Evolutionary conservation across 2,329 filamentous ascomycete genomes (phyloP).

Genomic region (Seiridium unicorne): DNA sequence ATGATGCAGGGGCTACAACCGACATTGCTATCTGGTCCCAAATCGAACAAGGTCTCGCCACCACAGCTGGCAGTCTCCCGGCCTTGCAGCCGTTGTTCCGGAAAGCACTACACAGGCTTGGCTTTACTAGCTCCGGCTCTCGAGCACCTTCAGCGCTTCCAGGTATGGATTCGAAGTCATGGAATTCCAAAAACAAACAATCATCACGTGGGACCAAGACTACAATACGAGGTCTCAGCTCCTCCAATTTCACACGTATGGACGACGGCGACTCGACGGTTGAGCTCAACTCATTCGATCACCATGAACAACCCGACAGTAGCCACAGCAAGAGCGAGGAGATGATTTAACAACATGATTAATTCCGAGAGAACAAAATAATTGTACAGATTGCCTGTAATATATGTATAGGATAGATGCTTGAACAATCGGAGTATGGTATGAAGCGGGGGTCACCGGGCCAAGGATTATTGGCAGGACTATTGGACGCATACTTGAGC

Average conservation of each 20-base stretch:
- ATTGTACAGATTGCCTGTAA: too few relatives aligned
- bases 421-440: too few relatives aligned
- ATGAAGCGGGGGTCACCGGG: too few relatives aligned
- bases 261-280: not conserved
- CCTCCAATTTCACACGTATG: not conserved
- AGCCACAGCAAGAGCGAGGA: not conserved
- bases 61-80: constrained; percentile 26
- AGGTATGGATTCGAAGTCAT: not conserved
- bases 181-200: not conserved
- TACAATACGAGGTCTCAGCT: not conserved
- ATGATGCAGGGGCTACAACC: constrained; percentile 10
- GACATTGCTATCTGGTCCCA: constrained; percentile 29
- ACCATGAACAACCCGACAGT: not conserved
- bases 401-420: too few relatives aligned
- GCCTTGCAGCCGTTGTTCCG: constrained; percentile 25
- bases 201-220: not conserved
- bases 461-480: too few relatives aligned
- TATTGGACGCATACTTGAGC: too few relatives aligned
- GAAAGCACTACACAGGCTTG: not conserved
- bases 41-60: constrained; percentile 29
- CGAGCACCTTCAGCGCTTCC: not conserved
- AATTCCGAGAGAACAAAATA: too few relatives aligned
- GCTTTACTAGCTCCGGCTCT: not conserved
- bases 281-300: not conserved
- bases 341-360: not conserved